These are phyloP conservation scores for Gossypium mustelinum DNA, from an alignment of 345 rosid genomes.

Conservation along the genomic window DNA sequence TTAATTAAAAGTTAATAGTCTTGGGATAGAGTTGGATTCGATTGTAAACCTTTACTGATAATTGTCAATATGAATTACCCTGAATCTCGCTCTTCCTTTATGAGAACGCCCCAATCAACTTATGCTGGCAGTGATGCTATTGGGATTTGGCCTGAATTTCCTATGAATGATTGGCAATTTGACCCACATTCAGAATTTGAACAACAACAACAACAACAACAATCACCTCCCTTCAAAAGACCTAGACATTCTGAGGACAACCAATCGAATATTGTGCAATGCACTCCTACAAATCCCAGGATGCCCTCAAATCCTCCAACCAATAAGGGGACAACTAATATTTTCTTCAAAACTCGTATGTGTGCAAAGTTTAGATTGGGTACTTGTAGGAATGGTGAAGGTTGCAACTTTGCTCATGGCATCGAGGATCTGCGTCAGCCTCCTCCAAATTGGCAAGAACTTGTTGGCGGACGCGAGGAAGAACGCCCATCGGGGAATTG, in stretches of 20 bases:
- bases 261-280: slow-evolving; percentile 22
- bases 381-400: slow-evolving; percentile 80
- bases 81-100: slow-evolving; percentile 41
- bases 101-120: slow-evolving; percentile 28
- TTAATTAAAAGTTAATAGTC: not conserved
- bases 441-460: slow-evolving; percentile 93
- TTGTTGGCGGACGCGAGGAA: slow-evolving; percentile 58
- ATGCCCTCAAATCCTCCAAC: slow-evolving; percentile 38
- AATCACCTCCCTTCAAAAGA: slow-evolving; percentile 56
- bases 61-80: slow-evolving; percentile 47
- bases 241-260: slow-evolving; percentile 59
- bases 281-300: slow-evolving; percentile 24
- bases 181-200: slow-evolving; percentile 43
- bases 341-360: slow-evolving; percentile 85
- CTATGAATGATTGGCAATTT: slow-evolving; percentile 38
- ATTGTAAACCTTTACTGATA: not conserved
- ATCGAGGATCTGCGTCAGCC: slow-evolving; percentile 84
- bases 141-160: slow-evolving; percentile 58
- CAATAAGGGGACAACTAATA: slow-evolving; percentile 65
- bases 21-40: not conserved
- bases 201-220: slow-evolving; percentile 3
- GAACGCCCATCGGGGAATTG: slow-evolving; percentile 47
- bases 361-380: slow-evolving; percentile 71
- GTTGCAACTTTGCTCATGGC: slow-evolving; percentile 93
- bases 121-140: slow-evolving; percentile 44